A percentile compares a stretch with the other conserved stretches of the same genome.
Evolutionary conservation across 1,284 basidiomycete species (phyloP).

Genomic region (Cutaneotrichosporon mucoides): DNA sequence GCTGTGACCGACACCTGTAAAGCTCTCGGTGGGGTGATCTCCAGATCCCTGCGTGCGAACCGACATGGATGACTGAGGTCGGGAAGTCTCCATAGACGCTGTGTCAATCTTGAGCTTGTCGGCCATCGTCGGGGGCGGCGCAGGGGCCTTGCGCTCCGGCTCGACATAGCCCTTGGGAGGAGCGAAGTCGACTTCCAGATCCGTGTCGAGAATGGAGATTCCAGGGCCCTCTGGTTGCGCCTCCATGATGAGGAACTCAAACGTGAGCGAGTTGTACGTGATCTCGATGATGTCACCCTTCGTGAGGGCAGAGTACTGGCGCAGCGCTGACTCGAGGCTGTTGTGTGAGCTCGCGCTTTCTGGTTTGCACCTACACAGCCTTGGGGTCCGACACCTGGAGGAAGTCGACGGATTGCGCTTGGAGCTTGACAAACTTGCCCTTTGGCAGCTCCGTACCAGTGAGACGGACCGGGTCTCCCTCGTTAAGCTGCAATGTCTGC

Average conservation of each 20-base stretch:
- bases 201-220: constrained; percentile 89
- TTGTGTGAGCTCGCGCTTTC: neutral
- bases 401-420: constrained; percentile 93
- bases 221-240: constrained; percentile 79
- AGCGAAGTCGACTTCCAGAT: constrained; percentile 66
- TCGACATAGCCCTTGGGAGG: constrained; percentile 70
- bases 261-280: constrained; percentile 84
- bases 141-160: constrained; percentile 76
- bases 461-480: constrained; percentile 92
- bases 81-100: constrained; percentile 64
- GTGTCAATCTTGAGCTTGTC: constrained; percentile 94
- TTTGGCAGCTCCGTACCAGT: constrained; percentile 84
- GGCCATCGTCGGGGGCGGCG: constrained; percentile 87
- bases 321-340: constrained; percentile 89
- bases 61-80: constrained; percentile 60
- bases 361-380: constrained; percentile 64
- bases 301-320: constrained; percentile 86
- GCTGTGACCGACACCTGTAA: constrained; percentile 88
- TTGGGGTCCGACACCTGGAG: constrained; percentile 86
- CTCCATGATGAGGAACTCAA: constrained; percentile 95
- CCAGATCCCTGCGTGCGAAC: constrained; percentile 42
- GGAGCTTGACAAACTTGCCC: constrained; percentile 94
- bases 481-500: constrained; percentile 80
- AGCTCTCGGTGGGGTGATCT: constrained; percentile 69
- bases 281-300: constrained; percentile 92